Percentiles rank a stretch among this genome's conserved stretches.
Evolutionary conservation across 2,329 filamentous ascomycete species (phyloP).

Genomic region (Cordyceps tenuipes): DNA sequence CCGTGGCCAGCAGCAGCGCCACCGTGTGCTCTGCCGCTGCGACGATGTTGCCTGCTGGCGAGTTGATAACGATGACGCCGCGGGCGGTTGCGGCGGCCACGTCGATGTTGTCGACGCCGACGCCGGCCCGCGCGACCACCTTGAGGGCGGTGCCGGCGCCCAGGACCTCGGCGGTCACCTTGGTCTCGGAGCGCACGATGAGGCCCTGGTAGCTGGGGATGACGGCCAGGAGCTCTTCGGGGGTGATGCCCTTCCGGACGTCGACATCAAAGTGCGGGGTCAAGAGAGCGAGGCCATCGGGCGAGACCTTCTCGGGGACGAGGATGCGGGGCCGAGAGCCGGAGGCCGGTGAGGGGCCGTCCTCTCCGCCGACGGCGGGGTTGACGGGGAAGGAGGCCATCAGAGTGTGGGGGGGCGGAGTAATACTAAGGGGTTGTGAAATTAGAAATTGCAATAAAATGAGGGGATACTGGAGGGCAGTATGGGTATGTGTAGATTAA

Average conservation of each 20-base stretch:
- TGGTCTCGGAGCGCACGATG: slow-evolving; percentile 74
- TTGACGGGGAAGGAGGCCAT: slow-evolving; percentile 18
- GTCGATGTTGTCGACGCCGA: slow-evolving; percentile 78
- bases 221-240: slow-evolving; percentile 54
- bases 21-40: slow-evolving; percentile 75
- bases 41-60: slow-evolving; percentile 69
- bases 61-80: slow-evolving; percentile 75
- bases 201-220: slow-evolving; percentile 68
- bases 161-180: slow-evolving; percentile 63
- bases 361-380: background rate
- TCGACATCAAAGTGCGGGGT: slow-evolving; percentile 61
- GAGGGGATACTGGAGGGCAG: background rate
- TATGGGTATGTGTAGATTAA: background rate
- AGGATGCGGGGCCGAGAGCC: slow-evolving; percentile 43
- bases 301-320: slow-evolving; percentile 71
- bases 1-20: slow-evolving; percentile 63
- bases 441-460: background rate
- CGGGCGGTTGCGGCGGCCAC: slow-evolving; percentile 62
- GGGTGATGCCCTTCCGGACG: slow-evolving; percentile 51
- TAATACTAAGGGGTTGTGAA: too few species aligned
- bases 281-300: slow-evolving; percentile 66
- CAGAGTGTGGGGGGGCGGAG: background rate
- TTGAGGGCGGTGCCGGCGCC: slow-evolving; percentile 60
- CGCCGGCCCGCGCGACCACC: slow-evolving; percentile 72
- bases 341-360: slow-evolving; percentile 12